phyloP scores from a whole-genome alignment of 2,329 filamentous ascomycete genomes.

The Ophiostoma perfectum region DNA sequence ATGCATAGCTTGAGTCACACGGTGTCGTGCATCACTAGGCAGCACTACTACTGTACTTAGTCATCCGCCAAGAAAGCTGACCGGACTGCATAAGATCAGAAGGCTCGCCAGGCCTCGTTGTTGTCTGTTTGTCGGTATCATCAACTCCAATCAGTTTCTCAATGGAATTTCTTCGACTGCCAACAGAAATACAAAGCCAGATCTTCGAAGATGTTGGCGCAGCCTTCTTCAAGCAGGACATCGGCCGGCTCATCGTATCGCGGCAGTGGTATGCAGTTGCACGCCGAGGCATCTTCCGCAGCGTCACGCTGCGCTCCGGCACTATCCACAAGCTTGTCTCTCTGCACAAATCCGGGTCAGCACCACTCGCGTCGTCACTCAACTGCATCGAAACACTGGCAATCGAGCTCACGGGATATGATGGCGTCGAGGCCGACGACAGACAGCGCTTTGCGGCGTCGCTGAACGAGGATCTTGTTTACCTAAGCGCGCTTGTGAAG shows the following conservation, averaged over 20 bases:
- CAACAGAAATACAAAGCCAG: too few species aligned
- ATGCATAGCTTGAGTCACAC: too few species aligned
- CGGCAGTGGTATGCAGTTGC: conserved; percentile 1
- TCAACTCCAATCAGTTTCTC: too few species aligned
- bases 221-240: background rate
- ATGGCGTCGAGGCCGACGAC: background rate
- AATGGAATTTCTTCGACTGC: too few species aligned
- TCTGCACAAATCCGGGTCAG: background rate
- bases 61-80: too few species aligned
- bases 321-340: background rate
- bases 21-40: too few species aligned
- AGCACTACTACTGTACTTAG: too few species aligned
- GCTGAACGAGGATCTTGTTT: background rate
- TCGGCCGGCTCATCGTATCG: background rate
- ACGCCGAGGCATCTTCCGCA: background rate
- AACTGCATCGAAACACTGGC: background rate
- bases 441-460: background rate
- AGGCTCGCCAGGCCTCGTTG: too few species aligned
- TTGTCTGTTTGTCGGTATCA: too few species aligned
- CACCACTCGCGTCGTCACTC: background rate
- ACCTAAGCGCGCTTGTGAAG: background rate
- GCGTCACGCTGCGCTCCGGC: background rate
- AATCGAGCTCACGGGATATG: background rate
- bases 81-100: too few species aligned
- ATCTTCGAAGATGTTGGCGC: background rate